These are phyloP conservation scores for Zarea fungicola DNA, from an alignment of 2,329 filamentous ascomycete species.

Conservation along the genomic window DNA sequence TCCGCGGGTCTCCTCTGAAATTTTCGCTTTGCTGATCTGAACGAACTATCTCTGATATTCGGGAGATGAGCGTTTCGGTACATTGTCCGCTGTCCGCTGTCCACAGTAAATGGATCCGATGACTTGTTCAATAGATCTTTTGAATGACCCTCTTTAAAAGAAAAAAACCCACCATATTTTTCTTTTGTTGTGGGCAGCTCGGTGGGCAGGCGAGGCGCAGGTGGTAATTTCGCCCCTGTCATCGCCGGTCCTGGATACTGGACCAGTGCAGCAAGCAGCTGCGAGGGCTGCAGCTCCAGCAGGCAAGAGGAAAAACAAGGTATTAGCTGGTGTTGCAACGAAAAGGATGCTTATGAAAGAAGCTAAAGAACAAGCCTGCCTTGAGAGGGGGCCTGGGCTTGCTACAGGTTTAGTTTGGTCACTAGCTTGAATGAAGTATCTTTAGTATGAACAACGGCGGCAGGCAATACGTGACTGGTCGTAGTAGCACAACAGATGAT, in stretches of 20 bases:
- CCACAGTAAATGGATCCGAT: background rate
- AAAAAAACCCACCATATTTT: no score
- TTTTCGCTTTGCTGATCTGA: conserved; percentile 5
- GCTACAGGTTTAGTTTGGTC: background rate
- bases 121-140: background rate
- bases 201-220: background rate
- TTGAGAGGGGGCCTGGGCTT: background rate
- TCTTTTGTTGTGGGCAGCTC: no score
- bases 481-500: no score
- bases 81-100: conserved; percentile 1
- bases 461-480: no score
- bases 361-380: conserved; percentile 10
- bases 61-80: conserved; percentile 10
- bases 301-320: conserved; percentile 1
- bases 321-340: conserved; percentile 5
- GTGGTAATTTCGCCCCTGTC: no score
- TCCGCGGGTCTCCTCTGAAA: background rate
- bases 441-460: no score
- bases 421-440: background rate
- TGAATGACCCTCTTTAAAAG: no score
- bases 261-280: conserved; percentile 1
- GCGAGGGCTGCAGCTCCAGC: background rate
- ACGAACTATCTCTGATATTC: background rate
- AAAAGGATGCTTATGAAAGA: conserved; percentile 13
- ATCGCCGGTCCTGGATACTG: no score